A percentile compares a stretch with the other conserved stretches of the same genome.
Conservation (phyloP, 306 rosid species). For the Styphnolobium japonicum region DNA sequence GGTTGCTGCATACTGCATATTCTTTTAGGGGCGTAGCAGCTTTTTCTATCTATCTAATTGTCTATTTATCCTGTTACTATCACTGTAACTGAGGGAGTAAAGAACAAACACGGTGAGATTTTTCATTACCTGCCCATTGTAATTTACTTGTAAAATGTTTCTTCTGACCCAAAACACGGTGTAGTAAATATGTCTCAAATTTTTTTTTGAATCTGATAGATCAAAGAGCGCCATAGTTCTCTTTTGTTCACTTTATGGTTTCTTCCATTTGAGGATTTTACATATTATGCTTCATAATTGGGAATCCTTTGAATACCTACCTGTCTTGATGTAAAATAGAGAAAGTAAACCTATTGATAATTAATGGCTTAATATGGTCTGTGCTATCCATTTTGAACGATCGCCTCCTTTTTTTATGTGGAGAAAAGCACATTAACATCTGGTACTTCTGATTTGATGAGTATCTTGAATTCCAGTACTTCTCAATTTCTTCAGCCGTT, state of each 20-base stretch:
- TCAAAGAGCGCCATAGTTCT: too few relatives aligned
- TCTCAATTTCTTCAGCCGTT: too few relatives aligned
- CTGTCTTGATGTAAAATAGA: neutral
- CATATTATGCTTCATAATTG: too few relatives aligned
- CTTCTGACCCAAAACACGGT: neutral
- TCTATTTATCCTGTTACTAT: neutral
- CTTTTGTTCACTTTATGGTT: too few relatives aligned
- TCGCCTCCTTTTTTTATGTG: too few relatives aligned
- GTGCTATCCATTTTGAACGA: too few relatives aligned
- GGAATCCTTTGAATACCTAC: too few relatives aligned
- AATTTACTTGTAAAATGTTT: slow-evolving; percentile 1
- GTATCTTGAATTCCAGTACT: too few relatives aligned
- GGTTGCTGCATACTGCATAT: neutral
- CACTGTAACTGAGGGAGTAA: slow-evolving; percentile 30
- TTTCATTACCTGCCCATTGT: neutral
- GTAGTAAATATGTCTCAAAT: too few relatives aligned
- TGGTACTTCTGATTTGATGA: too few relatives aligned
- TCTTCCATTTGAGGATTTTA: neutral
- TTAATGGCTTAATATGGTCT: neutral
- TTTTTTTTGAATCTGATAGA: too few relatives aligned
- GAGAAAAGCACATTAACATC: too few relatives aligned
- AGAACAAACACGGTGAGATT: slow-evolving; percentile 5
- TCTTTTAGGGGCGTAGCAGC: slow-evolving; percentile 9
- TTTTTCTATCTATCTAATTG: neutral
- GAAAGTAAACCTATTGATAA: neutral